Base-by-base conservation (phyloP, 352 stramenopile genomes). In the Aphanomyces euteiches region DNA sequence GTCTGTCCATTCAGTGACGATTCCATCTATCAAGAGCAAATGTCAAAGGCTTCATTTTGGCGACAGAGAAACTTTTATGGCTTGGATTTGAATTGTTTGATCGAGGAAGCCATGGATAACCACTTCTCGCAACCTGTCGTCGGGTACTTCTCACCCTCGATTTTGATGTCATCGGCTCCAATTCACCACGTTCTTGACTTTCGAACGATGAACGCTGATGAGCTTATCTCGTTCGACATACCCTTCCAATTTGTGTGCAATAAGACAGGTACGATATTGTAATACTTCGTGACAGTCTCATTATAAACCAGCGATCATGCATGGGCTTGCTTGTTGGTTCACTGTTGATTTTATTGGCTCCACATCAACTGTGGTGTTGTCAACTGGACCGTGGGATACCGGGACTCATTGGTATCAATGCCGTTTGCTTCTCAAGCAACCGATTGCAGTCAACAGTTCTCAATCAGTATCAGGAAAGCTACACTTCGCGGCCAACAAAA, bases 311-410 rank as follows among this genome's bases (percentile, higher is more conserved):
- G 90, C 90, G 5, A 90, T 97, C 47, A 84, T 99, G 69, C 97
- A 98, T 77, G 98, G 97, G 5, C 88, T 99, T 56, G 97, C 95
- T 21, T 98, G 96, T 72, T 99, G 98, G 98, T 99, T 99, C 79
- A 98, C 95, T 4, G 90, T 98, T 36, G 95, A 99, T 75, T 99
- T 99, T 72, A 81, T 89, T 47, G 96, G 96, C 3, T 92, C 82
- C 15, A 81, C 83, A 36, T 75, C 87, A 7, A 78, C 79, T 5
- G 81, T 98, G 7, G 82, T 93, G 56, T 82, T 98, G 13, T 96
- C 81, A 70, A 98, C 93, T 12, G 85, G 78, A 15, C 85, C 84
- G 2, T 80, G 90, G 13, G 80, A 87, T 19, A 74, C 78, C 17
- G 85, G 85, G 41, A 94, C 87, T 40, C 85, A 94, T 72, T 95